phyloP scores from a whole-genome alignment of 2,329 filamentous ascomycete genomes.

The Colletotrichum neosansevieriae region DNA sequence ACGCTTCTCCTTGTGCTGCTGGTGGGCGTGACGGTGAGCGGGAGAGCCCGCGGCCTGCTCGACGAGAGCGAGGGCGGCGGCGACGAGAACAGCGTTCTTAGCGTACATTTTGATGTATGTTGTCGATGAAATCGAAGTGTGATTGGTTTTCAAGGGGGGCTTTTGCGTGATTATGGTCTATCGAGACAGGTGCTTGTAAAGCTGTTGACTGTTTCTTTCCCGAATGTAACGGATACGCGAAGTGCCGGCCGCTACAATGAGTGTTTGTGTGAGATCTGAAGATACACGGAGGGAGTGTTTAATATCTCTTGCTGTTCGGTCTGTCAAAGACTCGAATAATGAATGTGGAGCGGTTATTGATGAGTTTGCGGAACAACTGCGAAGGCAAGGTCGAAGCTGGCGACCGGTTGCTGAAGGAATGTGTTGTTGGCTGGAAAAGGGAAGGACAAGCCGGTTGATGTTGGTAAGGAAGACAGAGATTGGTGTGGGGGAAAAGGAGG shows the following conservation, averaged over 20 bases:
- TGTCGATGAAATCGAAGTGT: constrained; percentile 34
- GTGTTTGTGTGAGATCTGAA: constrained; percentile 22
- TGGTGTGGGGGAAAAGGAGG: constrained; percentile 32
- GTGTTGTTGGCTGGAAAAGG: constrained; percentile 36
- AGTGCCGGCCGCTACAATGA: constrained; percentile 35
- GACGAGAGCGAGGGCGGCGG: constrained; percentile 58
- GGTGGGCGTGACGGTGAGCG: constrained; percentile 56
- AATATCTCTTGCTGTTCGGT: constrained; percentile 45
- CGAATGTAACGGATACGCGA: constrained; percentile 12
- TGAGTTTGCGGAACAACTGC: constrained; percentile 38
- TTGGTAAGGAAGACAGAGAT: constrained; percentile 30
- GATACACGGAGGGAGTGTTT: constrained; percentile 39
- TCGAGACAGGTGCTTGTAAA: constrained; percentile 23
- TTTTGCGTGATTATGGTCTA: constrained; percentile 29
- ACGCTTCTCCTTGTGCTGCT: constrained; percentile 52
- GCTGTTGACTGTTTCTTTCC: constrained; percentile 28
- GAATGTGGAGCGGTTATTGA: constrained; percentile 53
- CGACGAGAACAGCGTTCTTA: constrained; percentile 54
- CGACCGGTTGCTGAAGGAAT: constrained; percentile 41
- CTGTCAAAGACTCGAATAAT: constrained; percentile 67
- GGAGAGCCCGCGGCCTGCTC: constrained; percentile 58
- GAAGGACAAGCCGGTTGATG: constrained; percentile 37
- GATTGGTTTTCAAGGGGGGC: neutral
- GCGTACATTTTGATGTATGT: constrained; percentile 55
- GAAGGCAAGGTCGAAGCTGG: constrained; percentile 42